Evolutionary conservation across 352 stramenopile species (phyloP).

Genomic region (Globisporangium viniferum): DNA sequence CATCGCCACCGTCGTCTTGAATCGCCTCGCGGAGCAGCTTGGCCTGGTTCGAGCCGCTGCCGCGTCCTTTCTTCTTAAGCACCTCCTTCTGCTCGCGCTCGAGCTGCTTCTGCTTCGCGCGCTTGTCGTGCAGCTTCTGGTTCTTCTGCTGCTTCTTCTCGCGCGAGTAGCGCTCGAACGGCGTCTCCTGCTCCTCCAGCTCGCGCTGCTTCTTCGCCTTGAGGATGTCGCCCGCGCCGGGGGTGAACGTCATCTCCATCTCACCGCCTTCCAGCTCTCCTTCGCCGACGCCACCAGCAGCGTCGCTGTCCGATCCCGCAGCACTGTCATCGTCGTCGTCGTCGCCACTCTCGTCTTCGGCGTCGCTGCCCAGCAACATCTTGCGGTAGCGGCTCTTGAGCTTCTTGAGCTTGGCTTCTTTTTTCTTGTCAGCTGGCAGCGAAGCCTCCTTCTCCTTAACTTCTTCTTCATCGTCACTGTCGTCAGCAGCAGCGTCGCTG

Average conservation of each 20-base stretch:
- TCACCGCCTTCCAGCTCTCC: conserved; percentile 37
- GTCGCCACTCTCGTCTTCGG: conserved; percentile 55
- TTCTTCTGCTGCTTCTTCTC: conserved; percentile 89
- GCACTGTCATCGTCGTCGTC: conserved; percentile 24
- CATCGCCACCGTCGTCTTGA: conserved; percentile 30
- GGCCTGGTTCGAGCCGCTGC: conserved; percentile 31
- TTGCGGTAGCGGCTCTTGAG: conserved; percentile 79
- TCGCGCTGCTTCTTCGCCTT: conserved; percentile 77
- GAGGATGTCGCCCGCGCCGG: conserved; percentile 61
- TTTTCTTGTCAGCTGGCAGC: conserved; percentile 39
- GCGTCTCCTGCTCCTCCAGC: conserved; percentile 73
- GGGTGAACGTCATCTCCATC: conserved; percentile 86
- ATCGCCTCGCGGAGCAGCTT: conserved; percentile 63
- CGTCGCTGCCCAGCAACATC: conserved; percentile 71
- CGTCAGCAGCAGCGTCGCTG: conserved; percentile 29
- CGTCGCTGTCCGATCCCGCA: conserved; percentile 18
- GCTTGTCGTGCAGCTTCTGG: conserved; percentile 79
- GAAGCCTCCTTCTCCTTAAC: conserved; percentile 21
- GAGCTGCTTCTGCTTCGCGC: conserved; percentile 51
- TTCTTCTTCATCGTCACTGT: conserved; percentile 39
- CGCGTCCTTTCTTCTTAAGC: conserved; percentile 58
- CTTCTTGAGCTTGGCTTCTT: conserved; percentile 68
- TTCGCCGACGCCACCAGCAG: conserved; percentile 7
- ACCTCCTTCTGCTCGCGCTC: conserved; percentile 63
- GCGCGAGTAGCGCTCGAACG: conserved; percentile 78